Base-by-base conservation (phyloP, 176 grass and related monocot species). In the Phoenix roebelenii region DNA sequence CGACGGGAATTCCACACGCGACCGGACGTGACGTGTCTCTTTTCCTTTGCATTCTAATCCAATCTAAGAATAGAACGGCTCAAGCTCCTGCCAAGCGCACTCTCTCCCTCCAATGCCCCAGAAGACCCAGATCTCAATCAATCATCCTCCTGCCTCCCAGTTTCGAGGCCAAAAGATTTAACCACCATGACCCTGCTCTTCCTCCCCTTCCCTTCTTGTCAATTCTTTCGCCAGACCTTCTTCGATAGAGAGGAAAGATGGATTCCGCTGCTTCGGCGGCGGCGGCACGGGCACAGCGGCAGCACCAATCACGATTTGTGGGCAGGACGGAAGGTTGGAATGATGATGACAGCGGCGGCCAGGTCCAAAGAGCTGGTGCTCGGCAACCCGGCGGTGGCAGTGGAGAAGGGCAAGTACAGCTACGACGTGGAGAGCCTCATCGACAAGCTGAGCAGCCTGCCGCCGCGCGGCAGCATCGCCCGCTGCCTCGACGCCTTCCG, bases 381-480 rank as follows among this genome's bases (percentile, higher is more conserved):
- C 5, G 70, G 70, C 25, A 72, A 44, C 25, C n/a, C 78, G 23
- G 26, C 75, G 15, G 81, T 79, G 15, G 35, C 63, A 5, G 51
- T 44, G 53, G 64, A 74, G 71, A 67, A 74, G 24, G 74, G 74
- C 0, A 79, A 76, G 69, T 73, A 60, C 73, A 73, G 75, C 18
- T 97, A 91, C 77, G 78, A 97, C 74, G 87, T 91, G 65, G 84
- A 91, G 69, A 80, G 84, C 18, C 72, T 97, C 62, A 97, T 97
- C 74, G 65, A 91, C 20, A 61, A 78, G 56, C 78, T 97, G 50
- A 91, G 92, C 72, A 89, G 85, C 72, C 87, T 97, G 48, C 87
- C 92, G 5, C 87, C 92, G 28, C 76, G 87, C 68, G 92, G 92
- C 24, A 91, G 87, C 75, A 91, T 97, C 54, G 83, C 83, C 16